Evolutionary conservation across 2,329 filamentous ascomycete species (phyloP).

Genomic region (Penicillium brasilianum): DNA sequence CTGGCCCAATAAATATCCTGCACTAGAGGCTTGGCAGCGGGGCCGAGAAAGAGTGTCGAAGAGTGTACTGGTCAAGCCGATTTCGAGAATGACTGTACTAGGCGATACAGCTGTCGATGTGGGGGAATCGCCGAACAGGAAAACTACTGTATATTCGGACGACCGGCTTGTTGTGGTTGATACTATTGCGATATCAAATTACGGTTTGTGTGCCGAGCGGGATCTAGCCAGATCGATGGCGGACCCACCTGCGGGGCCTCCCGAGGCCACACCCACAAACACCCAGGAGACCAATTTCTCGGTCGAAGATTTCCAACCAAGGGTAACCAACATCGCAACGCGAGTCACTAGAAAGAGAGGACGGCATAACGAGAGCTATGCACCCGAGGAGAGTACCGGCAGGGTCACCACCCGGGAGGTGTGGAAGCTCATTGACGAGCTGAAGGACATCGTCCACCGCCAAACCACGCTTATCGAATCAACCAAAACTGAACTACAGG

Average conservation of each 20-base stretch:
- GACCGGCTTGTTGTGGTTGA: not conserved
- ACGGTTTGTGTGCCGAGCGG: slow-evolving; percentile 17
- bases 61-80: slow-evolving; percentile 18
- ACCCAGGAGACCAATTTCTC: slow-evolving; percentile 16
- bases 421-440: too few species aligned
- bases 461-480: too few species aligned
- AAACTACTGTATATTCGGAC: too few species aligned
- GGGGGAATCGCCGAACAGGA: too few species aligned
- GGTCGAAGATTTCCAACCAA: slow-evolving; percentile 11
- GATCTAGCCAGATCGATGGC: slow-evolving; percentile 12
- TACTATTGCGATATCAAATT: slow-evolving; percentile 16
- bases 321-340: slow-evolving; percentile 2
- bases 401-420: too few species aligned
- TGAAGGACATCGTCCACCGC: too few species aligned
- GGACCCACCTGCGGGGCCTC: slow-evolving; percentile 17
- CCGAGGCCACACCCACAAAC: slow-evolving; percentile 19
- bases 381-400: not conserved
- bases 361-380: not conserved
- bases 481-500: too few species aligned
- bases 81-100: too few species aligned
- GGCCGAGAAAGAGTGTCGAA: slow-evolving; percentile 17
- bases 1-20: too few species aligned
- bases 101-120: too few species aligned
- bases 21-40: slow-evolving; percentile 7
- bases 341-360: not conserved